A percentile compares a stretch with the other conserved stretches of the same genome.
These are phyloP conservation scores for Cercophora samala DNA, from an alignment of 495 filamentous ascomycete genomes.

Conservation along the genomic window DNA sequence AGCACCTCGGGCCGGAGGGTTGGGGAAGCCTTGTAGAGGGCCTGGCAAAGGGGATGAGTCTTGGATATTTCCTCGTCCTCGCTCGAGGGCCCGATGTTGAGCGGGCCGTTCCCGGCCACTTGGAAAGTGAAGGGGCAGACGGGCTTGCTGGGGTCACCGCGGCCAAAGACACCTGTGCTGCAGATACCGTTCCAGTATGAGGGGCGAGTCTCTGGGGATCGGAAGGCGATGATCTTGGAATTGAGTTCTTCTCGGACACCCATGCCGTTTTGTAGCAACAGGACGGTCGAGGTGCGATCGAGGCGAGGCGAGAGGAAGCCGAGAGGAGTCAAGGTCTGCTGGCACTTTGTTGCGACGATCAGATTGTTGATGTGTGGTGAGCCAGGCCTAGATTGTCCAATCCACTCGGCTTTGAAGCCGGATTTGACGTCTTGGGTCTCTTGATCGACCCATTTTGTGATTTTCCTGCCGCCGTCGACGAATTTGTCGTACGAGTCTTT, in stretches of 20 bases:
- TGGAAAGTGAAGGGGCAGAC: constrained; percentile 51
- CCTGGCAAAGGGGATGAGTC: constrained; percentile 22
- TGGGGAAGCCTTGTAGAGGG: not conserved
- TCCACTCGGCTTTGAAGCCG: not conserved
- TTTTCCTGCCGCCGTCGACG: not conserved
- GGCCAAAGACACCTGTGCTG: constrained; percentile 56
- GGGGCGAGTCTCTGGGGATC: constrained; percentile 56
- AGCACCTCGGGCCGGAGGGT: constrained; percentile 25
- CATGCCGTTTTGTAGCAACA: constrained; percentile 79
- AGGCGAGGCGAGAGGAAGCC: constrained; percentile 56
- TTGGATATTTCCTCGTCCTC: not conserved
- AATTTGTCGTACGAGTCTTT: not conserved
- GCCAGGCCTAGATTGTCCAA: not conserved
- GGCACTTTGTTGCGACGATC: constrained; percentile 67
- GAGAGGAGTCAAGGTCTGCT: constrained; percentile 55
- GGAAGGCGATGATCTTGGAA: constrained; percentile 58
- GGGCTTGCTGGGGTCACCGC: constrained; percentile 33
- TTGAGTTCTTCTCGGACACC: constrained; percentile 42
- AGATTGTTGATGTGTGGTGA: constrained; percentile 52
- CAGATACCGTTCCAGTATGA: constrained; percentile 64
- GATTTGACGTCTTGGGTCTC: not conserved
- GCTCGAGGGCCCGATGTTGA: constrained; percentile 41
- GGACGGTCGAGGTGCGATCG: constrained; percentile 55
- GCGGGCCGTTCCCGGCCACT: constrained; percentile 58
- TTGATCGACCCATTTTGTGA: not conserved